Conservation (phyloP, 257 asterid species). For the Lycium barbarum region DNA sequence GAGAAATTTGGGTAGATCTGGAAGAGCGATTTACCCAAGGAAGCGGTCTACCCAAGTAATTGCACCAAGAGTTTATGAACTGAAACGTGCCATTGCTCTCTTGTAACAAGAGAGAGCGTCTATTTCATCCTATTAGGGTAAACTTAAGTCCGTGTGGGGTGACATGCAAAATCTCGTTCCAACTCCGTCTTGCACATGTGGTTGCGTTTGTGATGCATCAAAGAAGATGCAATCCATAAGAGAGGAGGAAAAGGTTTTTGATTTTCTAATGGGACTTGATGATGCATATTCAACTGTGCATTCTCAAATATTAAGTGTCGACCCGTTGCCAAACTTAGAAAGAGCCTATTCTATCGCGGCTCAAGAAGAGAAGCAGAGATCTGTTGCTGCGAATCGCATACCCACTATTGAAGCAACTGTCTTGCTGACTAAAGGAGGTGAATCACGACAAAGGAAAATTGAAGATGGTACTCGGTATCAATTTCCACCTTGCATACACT, state of each 20-base stretch:
- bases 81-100: background rate
- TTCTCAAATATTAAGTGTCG: background rate
- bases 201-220: background rate
- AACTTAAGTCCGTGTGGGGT: conserved; percentile 6
- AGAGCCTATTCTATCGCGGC: background rate
- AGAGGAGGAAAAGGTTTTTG: background rate
- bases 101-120: background rate
- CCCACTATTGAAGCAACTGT: background rate
- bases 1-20: background rate
- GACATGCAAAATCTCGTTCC: too few species aligned
- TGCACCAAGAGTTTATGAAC: background rate
- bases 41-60: too few species aligned
- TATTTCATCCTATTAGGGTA: background rate
- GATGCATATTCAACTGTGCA: background rate
- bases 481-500: background rate
- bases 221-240: background rate
- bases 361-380: conserved; percentile 14
- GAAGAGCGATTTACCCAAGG: background rate
- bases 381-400: background rate
- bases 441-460: background rate
- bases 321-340: background rate
- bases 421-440: background rate
- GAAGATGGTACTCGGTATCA: background rate
- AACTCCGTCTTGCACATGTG: background rate
- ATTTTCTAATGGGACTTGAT: background rate